phyloP scores from a whole-genome alignment of 257 asterid genomes.

The Solanum chmielewskii region DNA sequence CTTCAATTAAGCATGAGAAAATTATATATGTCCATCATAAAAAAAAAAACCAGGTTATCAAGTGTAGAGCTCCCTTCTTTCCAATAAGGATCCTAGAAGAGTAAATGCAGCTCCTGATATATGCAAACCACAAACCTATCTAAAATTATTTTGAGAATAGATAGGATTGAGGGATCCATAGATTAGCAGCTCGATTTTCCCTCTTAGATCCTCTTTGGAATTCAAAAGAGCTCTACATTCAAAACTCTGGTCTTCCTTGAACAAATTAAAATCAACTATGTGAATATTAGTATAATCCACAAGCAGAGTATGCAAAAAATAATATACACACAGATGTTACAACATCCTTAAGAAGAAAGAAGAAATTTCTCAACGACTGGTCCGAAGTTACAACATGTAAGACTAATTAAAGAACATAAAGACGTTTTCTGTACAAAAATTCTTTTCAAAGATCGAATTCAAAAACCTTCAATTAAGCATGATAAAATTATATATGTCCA shows the following conservation, averaged over 20 bases:
- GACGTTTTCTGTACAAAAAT: neutral
- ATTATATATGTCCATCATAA: neutral
- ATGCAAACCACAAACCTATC: slow-evolving; percentile 73
- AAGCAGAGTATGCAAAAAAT: neutral
- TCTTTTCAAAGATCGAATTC: neutral
- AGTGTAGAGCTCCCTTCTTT: slow-evolving; percentile 87
- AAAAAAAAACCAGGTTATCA: neutral
- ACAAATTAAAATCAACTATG: neutral
- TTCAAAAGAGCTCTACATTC: slow-evolving; percentile 73
- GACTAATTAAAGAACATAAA: neutral
- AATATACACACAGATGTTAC: neutral
- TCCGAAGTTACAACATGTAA: neutral
- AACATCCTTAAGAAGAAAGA: neutral
- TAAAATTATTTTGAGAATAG: neutral
- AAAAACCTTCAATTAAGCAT: neutral
- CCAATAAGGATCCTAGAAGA: slow-evolving; percentile 54
- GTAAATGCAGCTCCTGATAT: slow-evolving; percentile 53
- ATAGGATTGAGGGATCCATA: slow-evolving; percentile 74
- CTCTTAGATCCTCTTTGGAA: slow-evolving; percentile 61
- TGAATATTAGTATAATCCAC: neutral
- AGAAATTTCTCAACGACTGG: neutral
- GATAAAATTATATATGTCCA: neutral
- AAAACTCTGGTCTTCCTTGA: slow-evolving; percentile 5
- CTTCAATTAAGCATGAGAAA: neutral
- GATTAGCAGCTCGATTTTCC: slow-evolving; percentile 55